These are phyloP conservation scores for Porpolomopsis calyptriformis DNA, from an alignment of 768 basidiomycete genomes.

Conservation along the genomic window DNA sequence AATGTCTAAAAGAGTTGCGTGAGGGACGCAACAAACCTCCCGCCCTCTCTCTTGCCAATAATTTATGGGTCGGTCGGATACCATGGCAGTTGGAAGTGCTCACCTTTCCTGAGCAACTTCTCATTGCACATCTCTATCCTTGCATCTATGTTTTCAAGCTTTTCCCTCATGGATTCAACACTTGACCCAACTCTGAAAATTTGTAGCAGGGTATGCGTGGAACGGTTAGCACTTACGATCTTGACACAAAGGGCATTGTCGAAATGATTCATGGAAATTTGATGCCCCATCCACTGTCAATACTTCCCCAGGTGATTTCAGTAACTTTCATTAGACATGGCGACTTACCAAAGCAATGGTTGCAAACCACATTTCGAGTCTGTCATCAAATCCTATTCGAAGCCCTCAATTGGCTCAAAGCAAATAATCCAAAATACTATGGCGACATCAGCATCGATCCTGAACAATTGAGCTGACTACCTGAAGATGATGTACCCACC, in stretches of 20 bases:
- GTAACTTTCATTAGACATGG: constrained; percentile 22
- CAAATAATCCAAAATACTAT: constrained; percentile 19
- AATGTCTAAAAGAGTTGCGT: neutral
- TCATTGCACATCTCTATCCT: constrained; percentile 24
- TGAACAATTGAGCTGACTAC: constrained; percentile 15
- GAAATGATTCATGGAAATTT: constrained; percentile 17
- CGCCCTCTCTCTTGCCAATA: constrained; percentile 22
- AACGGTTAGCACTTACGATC: constrained; percentile 23
- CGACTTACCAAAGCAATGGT: constrained; percentile 11
- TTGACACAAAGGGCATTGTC: constrained; percentile 13
- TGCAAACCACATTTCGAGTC: constrained; percentile 19
- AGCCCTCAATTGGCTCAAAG: constrained; percentile 25
- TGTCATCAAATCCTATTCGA: constrained; percentile 11
- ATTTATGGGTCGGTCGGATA: constrained; percentile 28
- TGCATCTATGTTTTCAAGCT: constrained; percentile 27
- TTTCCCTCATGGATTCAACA: constrained; percentile 19
- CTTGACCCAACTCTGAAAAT: neutral
- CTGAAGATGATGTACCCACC: constrained; percentile 22
- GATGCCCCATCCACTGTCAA: constrained; percentile 15
- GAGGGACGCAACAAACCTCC: neutral
- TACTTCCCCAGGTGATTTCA: constrained; percentile 12
- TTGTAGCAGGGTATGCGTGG: constrained; percentile 20
- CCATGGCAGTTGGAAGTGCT: constrained; percentile 20
- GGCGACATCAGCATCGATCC: constrained; percentile 14
- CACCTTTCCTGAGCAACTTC: constrained; percentile 26